These are phyloP conservation scores for Odontarrhena argentea DNA, from an alignment of 345 rosid species.

Conservation along the genomic window DNA sequence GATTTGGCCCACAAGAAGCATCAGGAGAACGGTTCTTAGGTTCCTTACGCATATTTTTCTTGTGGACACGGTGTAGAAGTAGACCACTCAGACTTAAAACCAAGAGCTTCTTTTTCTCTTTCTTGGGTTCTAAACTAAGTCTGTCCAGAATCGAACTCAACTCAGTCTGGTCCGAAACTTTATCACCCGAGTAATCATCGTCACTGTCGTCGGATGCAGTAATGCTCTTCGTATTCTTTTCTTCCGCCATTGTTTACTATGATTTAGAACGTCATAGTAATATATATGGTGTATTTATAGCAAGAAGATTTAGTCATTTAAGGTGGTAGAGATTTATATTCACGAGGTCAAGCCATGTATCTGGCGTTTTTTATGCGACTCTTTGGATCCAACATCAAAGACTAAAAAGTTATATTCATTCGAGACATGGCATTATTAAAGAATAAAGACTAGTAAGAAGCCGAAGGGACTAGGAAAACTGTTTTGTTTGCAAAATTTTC, in stretches of 20 bases:
- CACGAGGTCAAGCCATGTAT: conserved; percentile 33
- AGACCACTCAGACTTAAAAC: conserved; percentile 42
- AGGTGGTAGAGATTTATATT: conserved; percentile 26
- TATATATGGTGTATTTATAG: conserved; percentile 13
- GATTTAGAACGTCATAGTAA: neutral
- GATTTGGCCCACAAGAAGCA: conserved; percentile 42
- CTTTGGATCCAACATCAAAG: neutral
- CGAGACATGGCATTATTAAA: no score
- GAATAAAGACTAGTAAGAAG: no score
- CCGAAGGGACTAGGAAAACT: no score
- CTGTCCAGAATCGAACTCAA: conserved; percentile 17
- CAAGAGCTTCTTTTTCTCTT: conserved; percentile 45
- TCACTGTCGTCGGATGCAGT: neutral
- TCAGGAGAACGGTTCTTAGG: conserved; percentile 35
- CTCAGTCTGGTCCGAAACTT: neutral
- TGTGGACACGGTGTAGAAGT: conserved; percentile 41
- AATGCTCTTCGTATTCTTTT: conserved; percentile 4
- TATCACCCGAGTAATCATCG: conserved; percentile 1
- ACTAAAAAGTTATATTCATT: no score
- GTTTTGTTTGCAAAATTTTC: no score
- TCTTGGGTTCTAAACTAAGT: conserved; percentile 29
- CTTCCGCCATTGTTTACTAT: conserved; percentile 24
- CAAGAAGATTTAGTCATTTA: neutral
- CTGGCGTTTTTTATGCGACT: conserved; percentile 16
- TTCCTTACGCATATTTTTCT: neutral